phyloP scores from a whole-genome alignment of 805 yeast species.

The Wickerhamiella brachini region DNA sequence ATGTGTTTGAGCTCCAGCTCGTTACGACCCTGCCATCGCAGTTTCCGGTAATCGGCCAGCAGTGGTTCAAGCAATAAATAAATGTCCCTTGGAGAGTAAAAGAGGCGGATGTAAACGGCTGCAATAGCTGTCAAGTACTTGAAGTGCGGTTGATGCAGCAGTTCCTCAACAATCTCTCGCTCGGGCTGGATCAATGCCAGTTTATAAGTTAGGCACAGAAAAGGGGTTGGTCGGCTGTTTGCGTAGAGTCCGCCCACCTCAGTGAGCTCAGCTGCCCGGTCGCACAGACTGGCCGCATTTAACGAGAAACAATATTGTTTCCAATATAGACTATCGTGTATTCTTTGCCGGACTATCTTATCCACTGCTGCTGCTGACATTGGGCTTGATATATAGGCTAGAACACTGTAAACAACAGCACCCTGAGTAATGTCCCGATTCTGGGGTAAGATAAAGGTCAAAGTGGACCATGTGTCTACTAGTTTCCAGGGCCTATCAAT shows the following conservation, averaged over 20 bases:
- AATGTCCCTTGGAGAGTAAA: slow-evolving; percentile 32
- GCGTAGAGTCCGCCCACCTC: slow-evolving; percentile 47
- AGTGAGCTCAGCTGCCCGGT: slow-evolving; percentile 31
- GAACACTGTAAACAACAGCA: not conserved
- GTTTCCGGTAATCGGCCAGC: slow-evolving; percentile 53
- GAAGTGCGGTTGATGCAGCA: slow-evolving; percentile 51
- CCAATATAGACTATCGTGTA: slow-evolving; percentile 45
- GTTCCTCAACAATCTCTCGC: slow-evolving; percentile 38
- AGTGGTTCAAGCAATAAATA: slow-evolving; percentile 41
- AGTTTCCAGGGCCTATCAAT: slow-evolving; percentile 20
- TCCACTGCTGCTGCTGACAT: slow-evolving; percentile 28
- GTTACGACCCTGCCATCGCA: slow-evolving; percentile 34
- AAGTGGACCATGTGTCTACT: slow-evolving; percentile 16
- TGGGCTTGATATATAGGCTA: not conserved
- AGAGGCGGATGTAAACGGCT: slow-evolving; percentile 42
- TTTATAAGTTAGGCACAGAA: slow-evolving; percentile 63
- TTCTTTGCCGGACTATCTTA: slow-evolving; percentile 43
- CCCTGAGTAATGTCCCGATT: slow-evolving; percentile 6
- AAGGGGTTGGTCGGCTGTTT: slow-evolving; percentile 45
- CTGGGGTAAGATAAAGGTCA: slow-evolving; percentile 21
- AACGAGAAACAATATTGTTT: slow-evolving; percentile 40
- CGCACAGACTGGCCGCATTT: slow-evolving; percentile 37
- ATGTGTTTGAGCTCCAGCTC: slow-evolving; percentile 36
- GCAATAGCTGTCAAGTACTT: slow-evolving; percentile 63
- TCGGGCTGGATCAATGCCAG: slow-evolving; percentile 65